phyloP scores from a whole-genome alignment of 1,284 basidiomycete species.

The Cystobasidiaceae sp. region DNA sequence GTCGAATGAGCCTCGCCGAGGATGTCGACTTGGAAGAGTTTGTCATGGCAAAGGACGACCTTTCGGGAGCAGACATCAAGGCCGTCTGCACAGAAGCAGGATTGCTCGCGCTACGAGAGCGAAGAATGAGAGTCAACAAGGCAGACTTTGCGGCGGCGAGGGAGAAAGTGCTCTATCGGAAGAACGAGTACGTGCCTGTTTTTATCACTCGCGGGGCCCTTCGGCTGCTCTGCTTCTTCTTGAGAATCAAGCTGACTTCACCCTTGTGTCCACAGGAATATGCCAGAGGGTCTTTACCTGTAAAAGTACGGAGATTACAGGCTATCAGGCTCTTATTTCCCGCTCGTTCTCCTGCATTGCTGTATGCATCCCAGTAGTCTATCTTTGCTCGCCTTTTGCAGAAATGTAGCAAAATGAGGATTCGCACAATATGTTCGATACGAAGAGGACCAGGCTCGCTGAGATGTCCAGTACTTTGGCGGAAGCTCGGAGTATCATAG shows the following conservation, averaged over 20 bases:
- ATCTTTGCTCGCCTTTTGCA: too few relatives aligned
- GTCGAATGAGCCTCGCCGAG: constrained; percentile 83
- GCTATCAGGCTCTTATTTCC: too few relatives aligned
- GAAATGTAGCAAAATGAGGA: too few relatives aligned
- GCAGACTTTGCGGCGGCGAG: constrained; percentile 43
- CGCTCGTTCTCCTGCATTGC: too few relatives aligned
- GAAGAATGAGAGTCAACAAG: constrained; percentile 95
- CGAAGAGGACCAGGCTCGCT: too few relatives aligned
- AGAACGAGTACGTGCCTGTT: constrained; percentile 45
- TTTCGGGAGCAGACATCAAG: constrained; percentile 97
- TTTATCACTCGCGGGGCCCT: neutral
- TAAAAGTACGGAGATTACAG: constrained; percentile 22
- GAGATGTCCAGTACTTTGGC: too few relatives aligned
- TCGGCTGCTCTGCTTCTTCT: neutral
- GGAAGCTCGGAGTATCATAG: too few relatives aligned
- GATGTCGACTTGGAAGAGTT: constrained; percentile 97
- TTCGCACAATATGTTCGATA: too few relatives aligned
- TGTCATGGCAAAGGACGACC: constrained; percentile 90
- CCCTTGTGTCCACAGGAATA: neutral
- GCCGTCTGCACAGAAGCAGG: constrained; percentile 80
- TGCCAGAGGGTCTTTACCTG: constrained; percentile 42
- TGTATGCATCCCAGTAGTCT: too few relatives aligned
- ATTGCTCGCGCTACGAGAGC: constrained; percentile 83
- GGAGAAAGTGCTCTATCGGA: constrained; percentile 45
- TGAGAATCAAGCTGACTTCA: too few relatives aligned